phyloP scores from a whole-genome alignment of 1,139 yeast genomes.

The Sugiyamaella castrensis region DNA sequence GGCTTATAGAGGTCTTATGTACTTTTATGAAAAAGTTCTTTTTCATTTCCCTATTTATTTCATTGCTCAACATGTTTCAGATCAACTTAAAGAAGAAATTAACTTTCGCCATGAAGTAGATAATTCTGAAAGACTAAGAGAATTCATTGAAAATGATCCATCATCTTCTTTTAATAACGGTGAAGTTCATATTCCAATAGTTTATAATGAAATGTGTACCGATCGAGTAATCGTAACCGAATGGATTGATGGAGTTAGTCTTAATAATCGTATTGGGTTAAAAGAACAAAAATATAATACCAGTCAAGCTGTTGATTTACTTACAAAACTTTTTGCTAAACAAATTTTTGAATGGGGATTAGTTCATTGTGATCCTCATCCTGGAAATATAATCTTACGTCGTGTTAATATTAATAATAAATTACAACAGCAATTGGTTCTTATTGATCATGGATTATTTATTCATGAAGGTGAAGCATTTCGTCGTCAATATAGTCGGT shows the following conservation, averaged over 20 bases:
- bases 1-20: slow-evolving; percentile 54
- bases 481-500: slow-evolving; percentile 52
- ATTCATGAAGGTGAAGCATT: slow-evolving; percentile 52
- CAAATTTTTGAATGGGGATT: slow-evolving; percentile 75
- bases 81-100: slow-evolving; percentile 57
- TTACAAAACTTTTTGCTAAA: slow-evolving; percentile 56
- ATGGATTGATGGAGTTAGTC: slow-evolving; percentile 71
- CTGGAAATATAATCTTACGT: slow-evolving; percentile 68
- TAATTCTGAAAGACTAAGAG: slow-evolving; percentile 45
- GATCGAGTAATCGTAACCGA: slow-evolving; percentile 59
- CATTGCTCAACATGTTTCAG: slow-evolving; percentile 56
- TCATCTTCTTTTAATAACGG: slow-evolving; percentile 31
- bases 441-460: slow-evolving; percentile 75
- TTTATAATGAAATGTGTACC: slow-evolving; percentile 47
- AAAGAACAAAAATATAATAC: slow-evolving; percentile 45
- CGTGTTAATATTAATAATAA: slow-evolving; percentile 35
- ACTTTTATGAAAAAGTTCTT: slow-evolving; percentile 49
- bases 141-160: slow-evolving; percentile 38
- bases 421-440: slow-evolving; percentile 53
- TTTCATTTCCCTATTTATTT: slow-evolving; percentile 64
- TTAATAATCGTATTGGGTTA: slow-evolving; percentile 48
- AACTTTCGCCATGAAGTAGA: slow-evolving; percentile 56
- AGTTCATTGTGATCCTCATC: slow-evolving; percentile 81
- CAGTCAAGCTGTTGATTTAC: slow-evolving; percentile 48
- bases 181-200: slow-evolving; percentile 54